phyloP scores from a whole-genome alignment of 192 early-diverging fungal genomes.

The Kappamyces sp. region DNA sequence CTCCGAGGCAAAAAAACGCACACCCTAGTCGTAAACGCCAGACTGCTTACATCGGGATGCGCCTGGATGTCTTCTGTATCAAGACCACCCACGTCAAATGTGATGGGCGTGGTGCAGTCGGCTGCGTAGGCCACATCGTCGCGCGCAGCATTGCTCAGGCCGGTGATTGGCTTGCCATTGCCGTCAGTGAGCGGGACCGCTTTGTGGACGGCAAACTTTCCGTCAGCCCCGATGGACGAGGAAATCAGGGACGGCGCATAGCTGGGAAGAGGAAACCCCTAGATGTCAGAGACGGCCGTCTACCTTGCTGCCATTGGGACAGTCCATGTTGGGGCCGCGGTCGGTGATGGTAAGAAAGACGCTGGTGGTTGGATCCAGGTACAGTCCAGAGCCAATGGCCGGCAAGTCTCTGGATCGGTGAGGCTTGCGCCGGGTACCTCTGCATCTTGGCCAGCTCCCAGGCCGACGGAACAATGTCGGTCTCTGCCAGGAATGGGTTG shows the following conservation, averaged over 20 bases:
- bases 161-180: conserved; percentile 1
- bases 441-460: too few relatives aligned
- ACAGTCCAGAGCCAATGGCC: not conserved
- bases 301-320: conserved; percentile 4
- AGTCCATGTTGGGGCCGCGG: not conserved
- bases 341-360: not conserved
- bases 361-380: not conserved
- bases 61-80: conserved; percentile 2
- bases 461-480: too few relatives aligned
- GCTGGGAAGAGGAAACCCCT: not conserved
- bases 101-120: not conserved
- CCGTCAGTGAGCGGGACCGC: not conserved
- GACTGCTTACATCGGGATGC: conserved; percentile 1
- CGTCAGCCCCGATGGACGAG: not conserved
- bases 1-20: not conserved
- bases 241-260: not conserved
- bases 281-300: too few relatives aligned
- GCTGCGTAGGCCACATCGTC: not conserved
- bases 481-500: too few relatives aligned
- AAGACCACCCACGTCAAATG: not conserved
- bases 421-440: too few relatives aligned
- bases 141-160: not conserved
- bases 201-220: not conserved
- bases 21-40: too few relatives aligned
- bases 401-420: not conserved